Evolutionary conservation across 129 eudicot genomes (phyloP), one percentile per base, ranked within the genome.

Genomic region (Scalesia atractyloides): DNA sequence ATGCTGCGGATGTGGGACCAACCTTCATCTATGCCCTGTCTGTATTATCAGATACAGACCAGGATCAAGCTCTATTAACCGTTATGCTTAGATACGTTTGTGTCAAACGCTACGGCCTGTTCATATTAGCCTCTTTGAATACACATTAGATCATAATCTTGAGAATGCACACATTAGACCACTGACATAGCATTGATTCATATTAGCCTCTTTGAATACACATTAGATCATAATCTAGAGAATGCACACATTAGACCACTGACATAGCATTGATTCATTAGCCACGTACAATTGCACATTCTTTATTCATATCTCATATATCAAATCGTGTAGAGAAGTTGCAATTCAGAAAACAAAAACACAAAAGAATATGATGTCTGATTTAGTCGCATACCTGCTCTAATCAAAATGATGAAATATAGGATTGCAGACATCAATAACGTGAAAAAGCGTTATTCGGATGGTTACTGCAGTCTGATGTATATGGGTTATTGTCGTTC

Each of bases 1-100:
- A 52, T 90, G 98, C 68, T 84, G 87, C 48, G 89, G 82, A 17
- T 94, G 98, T 73, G 97, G 97, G 15, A 72, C 89, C 70, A 84
- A 81, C 59, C 98, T 93, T 69, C 76, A 80, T 52, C 66, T 63
- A 20, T 90, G 97, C 82, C 98, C 97, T 5, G 86, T 90, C 14
- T 94, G 97, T 53, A 82, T 96, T 46, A 80, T 56, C 52, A 72
- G 67, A 86, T 94, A 19, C 75, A 86, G 49, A 88, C 97, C 22
- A 81, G 96, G 75, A 90, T 94, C 82, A 94, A 76, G 78, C 97
- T 94, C 59, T 94, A 90, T 83, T 87, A 70, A 75, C 54, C 12
- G 20, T 44, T 41, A 14, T 10, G 15, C 19, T 44, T 22, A 13
- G 19, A 43, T 49, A 19, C 66, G 63, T 72, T 22, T 20, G 54